Evolutionary conservation across 2,329 filamentous ascomycete genomes (phyloP).

Genomic region (Alternaria burnsii): DNA sequence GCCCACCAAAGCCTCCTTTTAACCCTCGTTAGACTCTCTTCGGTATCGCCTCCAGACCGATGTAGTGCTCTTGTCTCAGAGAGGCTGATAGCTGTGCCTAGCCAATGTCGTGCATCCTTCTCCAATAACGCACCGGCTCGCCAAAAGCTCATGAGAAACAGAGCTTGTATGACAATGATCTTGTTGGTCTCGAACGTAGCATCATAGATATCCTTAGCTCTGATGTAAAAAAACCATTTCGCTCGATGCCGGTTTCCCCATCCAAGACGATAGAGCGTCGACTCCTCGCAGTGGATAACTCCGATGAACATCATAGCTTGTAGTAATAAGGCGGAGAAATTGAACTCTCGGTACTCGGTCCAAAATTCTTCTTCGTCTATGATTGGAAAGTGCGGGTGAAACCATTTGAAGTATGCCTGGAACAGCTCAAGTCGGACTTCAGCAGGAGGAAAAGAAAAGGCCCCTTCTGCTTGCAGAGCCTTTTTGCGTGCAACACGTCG

Average conservation of each 20-base stretch:
- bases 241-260: slow-evolving; percentile 60
- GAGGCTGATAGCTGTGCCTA: slow-evolving; percentile 59
- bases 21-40: slow-evolving; percentile 47
- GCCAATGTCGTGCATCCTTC: slow-evolving; percentile 51
- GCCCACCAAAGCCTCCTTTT: slow-evolving; percentile 64
- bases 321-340: slow-evolving; percentile 60
- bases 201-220: slow-evolving; percentile 62
- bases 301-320: slow-evolving; percentile 66
- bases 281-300: slow-evolving; percentile 62
- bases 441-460: slow-evolving; percentile 57
- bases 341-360: slow-evolving; percentile 51
- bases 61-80: slow-evolving; percentile 61
- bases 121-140: slow-evolving; percentile 55
- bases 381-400: slow-evolving; percentile 66
- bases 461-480: slow-evolving; percentile 52
- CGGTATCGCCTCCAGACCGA: slow-evolving; percentile 38
- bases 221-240: slow-evolving; percentile 60
- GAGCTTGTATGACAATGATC: slow-evolving; percentile 59
- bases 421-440: slow-evolving; percentile 56
- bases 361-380: slow-evolving; percentile 59
- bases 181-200: slow-evolving; percentile 63
- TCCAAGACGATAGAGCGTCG: slow-evolving; percentile 55
- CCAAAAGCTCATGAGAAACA: slow-evolving; percentile 67
- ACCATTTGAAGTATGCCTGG: slow-evolving; percentile 64
- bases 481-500: slow-evolving; percentile 47